phyloP scores from a whole-genome alignment of 148 eudicot genomes.

The Chenopodium suecicum region DNA sequence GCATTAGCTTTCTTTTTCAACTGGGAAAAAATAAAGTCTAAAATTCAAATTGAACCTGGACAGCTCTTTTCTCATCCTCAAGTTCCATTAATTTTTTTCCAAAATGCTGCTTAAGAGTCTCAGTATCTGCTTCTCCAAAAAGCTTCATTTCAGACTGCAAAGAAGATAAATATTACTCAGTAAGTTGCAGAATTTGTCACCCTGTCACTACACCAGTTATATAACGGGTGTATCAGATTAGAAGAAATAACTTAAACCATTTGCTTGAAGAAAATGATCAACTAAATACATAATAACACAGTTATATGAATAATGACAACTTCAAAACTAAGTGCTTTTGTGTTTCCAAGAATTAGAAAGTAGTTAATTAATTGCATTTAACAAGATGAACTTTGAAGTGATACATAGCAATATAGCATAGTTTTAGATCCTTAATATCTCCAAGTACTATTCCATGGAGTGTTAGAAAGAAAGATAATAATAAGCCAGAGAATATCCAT shows the following conservation, averaged over 20 bases:
- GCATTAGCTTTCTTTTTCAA: conserved; percentile 4
- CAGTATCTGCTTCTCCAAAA: conserved; percentile 75
- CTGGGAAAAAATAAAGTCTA: background rate
- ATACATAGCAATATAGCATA: background rate
- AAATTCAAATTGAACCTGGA: conserved; percentile 58
- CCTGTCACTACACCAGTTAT: background rate
- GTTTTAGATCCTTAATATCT: background rate
- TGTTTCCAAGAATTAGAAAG: background rate
- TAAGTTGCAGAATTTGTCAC: background rate
- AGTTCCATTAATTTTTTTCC: conserved; percentile 93
- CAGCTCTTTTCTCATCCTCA: conserved; percentile 94
- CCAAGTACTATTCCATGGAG: too few relatives aligned
- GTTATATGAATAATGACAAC: background rate
- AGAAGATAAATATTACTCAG: conserved; percentile 12
- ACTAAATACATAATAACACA: background rate
- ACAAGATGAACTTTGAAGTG: background rate
- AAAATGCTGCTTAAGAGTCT: conserved; percentile 95
- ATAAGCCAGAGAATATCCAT: background rate
- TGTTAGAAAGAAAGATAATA: background rate
- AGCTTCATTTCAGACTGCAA: conserved; percentile 98
- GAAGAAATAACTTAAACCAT: background rate
- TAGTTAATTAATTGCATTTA: background rate
- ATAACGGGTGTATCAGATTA: background rate
- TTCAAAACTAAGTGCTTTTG: background rate
- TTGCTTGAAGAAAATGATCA: background rate